Percentiles rank a stretch among this genome's conserved stretches.
These are phyloP conservation scores for Trichaptum fuscoviolaceum DNA, from an alignment of 768 basidiomycete species.

Conservation along the genomic window DNA sequence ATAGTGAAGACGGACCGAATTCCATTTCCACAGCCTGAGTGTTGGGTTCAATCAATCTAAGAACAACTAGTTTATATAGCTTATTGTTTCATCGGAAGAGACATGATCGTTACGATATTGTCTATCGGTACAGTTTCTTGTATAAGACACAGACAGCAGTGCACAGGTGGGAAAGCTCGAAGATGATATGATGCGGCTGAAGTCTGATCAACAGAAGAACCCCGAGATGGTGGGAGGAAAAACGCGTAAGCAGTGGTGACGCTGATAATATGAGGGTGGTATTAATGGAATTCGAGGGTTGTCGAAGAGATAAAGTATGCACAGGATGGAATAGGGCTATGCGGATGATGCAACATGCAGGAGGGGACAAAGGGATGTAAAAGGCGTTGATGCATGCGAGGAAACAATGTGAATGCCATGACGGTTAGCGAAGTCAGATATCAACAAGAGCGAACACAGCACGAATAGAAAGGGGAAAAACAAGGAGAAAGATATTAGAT, in stretches of 20 bases:
- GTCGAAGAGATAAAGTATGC: neutral
- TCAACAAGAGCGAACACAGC: neutral
- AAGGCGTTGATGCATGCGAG: neutral
- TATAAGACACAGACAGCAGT: neutral
- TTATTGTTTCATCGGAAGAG: neutral
- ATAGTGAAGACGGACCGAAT: too few relatives aligned
- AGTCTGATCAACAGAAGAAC: neutral
- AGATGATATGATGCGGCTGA: neutral
- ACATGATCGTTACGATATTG: neutral
- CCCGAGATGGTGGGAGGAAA: neutral
- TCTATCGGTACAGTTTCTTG: neutral
- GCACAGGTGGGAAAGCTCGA: neutral
- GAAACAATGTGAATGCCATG: neutral
- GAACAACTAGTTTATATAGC: neutral
- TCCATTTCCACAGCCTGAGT: too few relatives aligned
- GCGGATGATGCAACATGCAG: neutral
- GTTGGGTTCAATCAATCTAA: neutral
- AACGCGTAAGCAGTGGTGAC: too few relatives aligned
- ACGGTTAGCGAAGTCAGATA: neutral
- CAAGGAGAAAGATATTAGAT: neutral
- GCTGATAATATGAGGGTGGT: too few relatives aligned
- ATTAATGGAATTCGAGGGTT: too few relatives aligned
- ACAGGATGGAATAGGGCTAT: neutral
- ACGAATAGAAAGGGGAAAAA: neutral
- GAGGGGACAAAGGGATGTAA: neutral